phyloP scores from a whole-genome alignment of 2,329 filamentous ascomycete genomes.

The Curvularia lunata region DNA sequence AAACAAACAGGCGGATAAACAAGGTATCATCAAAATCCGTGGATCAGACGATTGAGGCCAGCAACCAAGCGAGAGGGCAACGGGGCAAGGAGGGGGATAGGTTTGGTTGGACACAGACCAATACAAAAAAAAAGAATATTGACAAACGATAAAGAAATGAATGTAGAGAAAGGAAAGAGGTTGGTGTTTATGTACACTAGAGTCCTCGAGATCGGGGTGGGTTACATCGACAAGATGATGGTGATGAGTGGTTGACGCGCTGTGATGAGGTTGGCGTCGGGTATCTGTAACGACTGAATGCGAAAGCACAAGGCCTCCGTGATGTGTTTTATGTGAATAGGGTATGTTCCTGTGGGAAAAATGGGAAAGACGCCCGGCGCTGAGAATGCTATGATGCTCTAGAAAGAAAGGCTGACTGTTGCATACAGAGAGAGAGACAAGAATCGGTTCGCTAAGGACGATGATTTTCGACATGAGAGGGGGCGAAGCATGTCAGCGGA shows the following conservation, averaged over 20 bases:
- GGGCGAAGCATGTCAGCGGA: slow-evolving; percentile 15
- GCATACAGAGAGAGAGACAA: slow-evolving; percentile 13
- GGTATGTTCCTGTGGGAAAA: not conserved
- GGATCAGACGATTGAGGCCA: slow-evolving; percentile 6
- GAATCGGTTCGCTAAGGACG: slow-evolving; percentile 30
- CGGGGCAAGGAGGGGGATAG: not conserved
- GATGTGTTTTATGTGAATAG: slow-evolving; percentile 1
- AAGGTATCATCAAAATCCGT: slow-evolving; percentile 5
- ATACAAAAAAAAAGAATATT: slow-evolving; percentile 6
- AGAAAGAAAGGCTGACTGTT: slow-evolving; percentile 27
- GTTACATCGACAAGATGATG: slow-evolving; percentile 2
- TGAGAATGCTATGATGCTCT: slow-evolving; percentile 39
- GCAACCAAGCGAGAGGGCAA: slow-evolving; percentile 4
- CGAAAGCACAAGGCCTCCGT: slow-evolving; percentile 29
- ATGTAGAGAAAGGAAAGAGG: slow-evolving; percentile 7
- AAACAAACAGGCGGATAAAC: slow-evolving; percentile 2
- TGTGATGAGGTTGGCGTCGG: slow-evolving; percentile 33
- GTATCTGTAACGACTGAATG: slow-evolving; percentile 47
- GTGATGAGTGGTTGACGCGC: slow-evolving; percentile 12
- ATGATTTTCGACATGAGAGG: slow-evolving; percentile 26
- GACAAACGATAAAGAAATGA: slow-evolving; percentile 10
- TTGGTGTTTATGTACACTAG: slow-evolving; percentile 7
- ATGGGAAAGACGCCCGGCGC: slow-evolving; percentile 33
- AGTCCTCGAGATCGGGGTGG: not conserved
- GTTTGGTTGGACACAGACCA: slow-evolving; percentile 13